phyloP scores from a whole-genome alignment of 2,329 filamentous ascomycete genomes.

The Sphaerulina populicola region DNA sequence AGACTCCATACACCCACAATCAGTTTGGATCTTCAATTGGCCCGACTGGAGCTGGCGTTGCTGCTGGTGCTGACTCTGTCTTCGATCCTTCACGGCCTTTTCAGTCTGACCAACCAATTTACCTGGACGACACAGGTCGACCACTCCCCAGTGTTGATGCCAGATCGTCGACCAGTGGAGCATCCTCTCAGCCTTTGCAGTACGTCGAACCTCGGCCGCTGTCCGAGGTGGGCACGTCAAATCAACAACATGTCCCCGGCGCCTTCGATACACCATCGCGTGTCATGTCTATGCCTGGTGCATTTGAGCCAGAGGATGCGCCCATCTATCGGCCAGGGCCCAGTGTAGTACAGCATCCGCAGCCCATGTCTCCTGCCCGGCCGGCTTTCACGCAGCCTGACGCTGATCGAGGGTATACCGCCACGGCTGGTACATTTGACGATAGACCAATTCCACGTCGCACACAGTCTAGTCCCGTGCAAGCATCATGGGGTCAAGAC shows the following conservation, averaged over 20 bases:
- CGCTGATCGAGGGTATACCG: constrained; percentile 11
- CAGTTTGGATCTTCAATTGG: constrained; percentile 32
- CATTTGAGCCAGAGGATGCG: constrained; percentile 27
- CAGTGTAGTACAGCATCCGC: constrained; percentile 73
- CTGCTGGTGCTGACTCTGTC: constrained; percentile 35
- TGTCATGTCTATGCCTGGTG: constrained; percentile 27
- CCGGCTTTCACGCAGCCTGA: constrained; percentile 26
- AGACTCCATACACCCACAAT: constrained; percentile 14
- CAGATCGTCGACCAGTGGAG: constrained; percentile 30
- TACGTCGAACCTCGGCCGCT: constrained; percentile 60
- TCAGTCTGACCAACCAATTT: constrained; percentile 12
- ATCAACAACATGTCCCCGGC: constrained; percentile 26
- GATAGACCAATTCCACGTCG: constrained; percentile 28
- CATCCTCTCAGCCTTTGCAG: constrained; percentile 48
- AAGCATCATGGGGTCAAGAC: constrained; percentile 27
- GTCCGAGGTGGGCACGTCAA: constrained; percentile 48
- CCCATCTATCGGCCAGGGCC: constrained; percentile 47
- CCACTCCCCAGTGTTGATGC: constrained; percentile 35
- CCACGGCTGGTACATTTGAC: constrained; percentile 6
- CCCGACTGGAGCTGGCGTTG: constrained; percentile 31
- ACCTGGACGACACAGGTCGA: constrained; percentile 29
- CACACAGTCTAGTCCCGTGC: constrained; percentile 28
- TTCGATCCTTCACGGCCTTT: constrained; percentile 34
- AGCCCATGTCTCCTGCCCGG: constrained; percentile 62
- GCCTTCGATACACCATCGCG: constrained; percentile 33